phyloP scores from a whole-genome alignment of 164 flowering plant species.

The Chimonanthus salicifolius region DNA sequence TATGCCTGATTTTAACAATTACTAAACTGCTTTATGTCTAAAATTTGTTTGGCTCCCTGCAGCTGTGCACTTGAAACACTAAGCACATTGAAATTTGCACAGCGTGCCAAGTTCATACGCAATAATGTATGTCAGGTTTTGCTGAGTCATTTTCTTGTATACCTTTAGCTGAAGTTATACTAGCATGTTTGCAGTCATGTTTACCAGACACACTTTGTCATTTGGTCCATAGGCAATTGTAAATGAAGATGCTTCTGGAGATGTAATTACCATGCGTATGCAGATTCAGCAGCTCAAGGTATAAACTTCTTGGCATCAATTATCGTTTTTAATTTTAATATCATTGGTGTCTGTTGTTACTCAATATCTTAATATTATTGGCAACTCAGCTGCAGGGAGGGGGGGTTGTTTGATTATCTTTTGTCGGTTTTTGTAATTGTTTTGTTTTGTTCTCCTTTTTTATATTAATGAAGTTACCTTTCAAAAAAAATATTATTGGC shows the following conservation, averaged over 20 bases:
- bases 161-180: too few species aligned
- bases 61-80: constrained; percentile 93
- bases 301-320: not conserved
- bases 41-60: constrained; percentile 22
- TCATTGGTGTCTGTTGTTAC: not conserved
- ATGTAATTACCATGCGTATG: constrained; percentile 77
- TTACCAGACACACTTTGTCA: not conserved
- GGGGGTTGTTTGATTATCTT: too few species aligned
- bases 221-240: constrained; percentile 64
- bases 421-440: too few species aligned
- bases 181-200: not conserved
- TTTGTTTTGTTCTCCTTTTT: too few species aligned
- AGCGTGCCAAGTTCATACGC: constrained; percentile 94
- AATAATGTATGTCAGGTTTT: constrained; percentile 66
- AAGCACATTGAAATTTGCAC: constrained; percentile 99
- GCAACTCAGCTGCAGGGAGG: too few species aligned
- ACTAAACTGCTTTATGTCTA: constrained; percentile 2
- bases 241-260: constrained; percentile 98
- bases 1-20: not conserved
- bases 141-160: not conserved
- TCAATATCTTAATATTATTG: not conserved
- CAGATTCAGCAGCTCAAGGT: constrained; percentile 97
- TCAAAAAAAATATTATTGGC: too few species aligned
- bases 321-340: not conserved
- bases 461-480: too few species aligned